Base-by-base conservation (phyloP, 2,329 filamentous ascomycete genomes). In the Colletotrichum aenigma region DNA sequence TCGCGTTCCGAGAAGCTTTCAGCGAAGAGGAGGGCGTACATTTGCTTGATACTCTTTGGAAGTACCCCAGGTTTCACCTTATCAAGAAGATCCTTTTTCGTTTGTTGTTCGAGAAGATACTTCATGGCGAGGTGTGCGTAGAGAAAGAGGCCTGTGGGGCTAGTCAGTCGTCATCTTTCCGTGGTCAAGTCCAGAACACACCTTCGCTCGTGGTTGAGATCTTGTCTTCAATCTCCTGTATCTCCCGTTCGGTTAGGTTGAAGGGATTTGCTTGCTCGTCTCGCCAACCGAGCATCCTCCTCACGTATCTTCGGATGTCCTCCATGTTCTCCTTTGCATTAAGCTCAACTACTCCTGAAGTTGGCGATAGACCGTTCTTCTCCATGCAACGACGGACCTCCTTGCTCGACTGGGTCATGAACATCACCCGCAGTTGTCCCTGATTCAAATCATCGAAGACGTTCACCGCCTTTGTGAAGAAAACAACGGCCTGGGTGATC, bases 91-190 rank as follows among this genome's bases (percentile, higher is more conserved):
- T n/a, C n/a, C n/a, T n/a, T n/a, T n/a, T n/a, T n/a, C n/a, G n/a
- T n/a, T n/a, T n/a, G n/a, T n/a, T n/a, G 80, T 3, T 66, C 62
- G 6, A 77, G n/a, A 18, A 84, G 69, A 28, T 82, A 80, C 1
- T 83, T 78, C n/a, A 82, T 78, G 3, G 80, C 80, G 2, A 85
- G 79, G 16, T 75, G 74, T 1, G 80, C 83, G 48, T 81, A 84
- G 4, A 85, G 77, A 64, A 32, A 32, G 12, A 34, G 32, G 32
- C 32, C 32, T 34, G 3, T 3, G 13, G 32, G 12, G 0, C 15
- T 8, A 6, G 38, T 72, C 28, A 76, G 66, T 21, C 8, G 10
- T 18, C 10, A 16, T 38, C n/a, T n/a, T n/a, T n/a, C n/a, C n/a
- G n/a, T n/a, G n/a, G n/a, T n/a, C n/a, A n/a, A n/a, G n/a, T n/a